Base-by-base conservation (phyloP, 768 basidiomycete species). In the Rhizopogon vesiculosus region DNA sequence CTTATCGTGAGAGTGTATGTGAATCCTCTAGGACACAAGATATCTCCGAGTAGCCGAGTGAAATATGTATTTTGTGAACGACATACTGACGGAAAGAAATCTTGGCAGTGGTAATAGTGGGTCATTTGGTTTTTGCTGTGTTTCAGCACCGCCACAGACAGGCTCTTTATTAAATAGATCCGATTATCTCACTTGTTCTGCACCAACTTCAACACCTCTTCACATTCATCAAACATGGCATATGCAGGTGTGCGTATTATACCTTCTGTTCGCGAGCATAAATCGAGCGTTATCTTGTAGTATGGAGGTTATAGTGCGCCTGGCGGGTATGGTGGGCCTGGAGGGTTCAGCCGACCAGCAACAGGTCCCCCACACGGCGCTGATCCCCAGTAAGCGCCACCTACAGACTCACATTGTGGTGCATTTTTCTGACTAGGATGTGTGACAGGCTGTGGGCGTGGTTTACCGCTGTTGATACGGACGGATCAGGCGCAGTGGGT, bases 381-480 rank as follows among this genome's bases (percentile, higher is more conserved):
- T 13, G 90, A 92, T 54, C 88, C 88, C 25, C 82, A 87, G 90
- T 92, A 61, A 67, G 86, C 61, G 35, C 7, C 33, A 13, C 29
- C n/a, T 49, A 51, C 7, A 29, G 29, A 22, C 10, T 33, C 18
- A 4, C 25, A 25, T 25, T 1, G 25, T 4, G 25, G 25, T 25
- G 4, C 25, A 25, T 25, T 25, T 25, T 25, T 3, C 25, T 25
- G 25, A 25, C 4, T 0, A 25, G 4, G 15, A 39, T 29, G 8
- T 48, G 25, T 18, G 52, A 9, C 43, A 91, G 89, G 63, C 64
- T 91, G 7, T 91, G 88, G 87, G 69, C 59, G 49, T 89, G 87
- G 86, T 93, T 92, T 69, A 59, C 62, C 19, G 67, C 83, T 10
- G 89, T 91, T 19, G 90, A 92, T 68, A 68, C 69, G 1, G 83